Conservation (phyloP, 306 rosid species). For the Arachis stenosperma region DNA sequence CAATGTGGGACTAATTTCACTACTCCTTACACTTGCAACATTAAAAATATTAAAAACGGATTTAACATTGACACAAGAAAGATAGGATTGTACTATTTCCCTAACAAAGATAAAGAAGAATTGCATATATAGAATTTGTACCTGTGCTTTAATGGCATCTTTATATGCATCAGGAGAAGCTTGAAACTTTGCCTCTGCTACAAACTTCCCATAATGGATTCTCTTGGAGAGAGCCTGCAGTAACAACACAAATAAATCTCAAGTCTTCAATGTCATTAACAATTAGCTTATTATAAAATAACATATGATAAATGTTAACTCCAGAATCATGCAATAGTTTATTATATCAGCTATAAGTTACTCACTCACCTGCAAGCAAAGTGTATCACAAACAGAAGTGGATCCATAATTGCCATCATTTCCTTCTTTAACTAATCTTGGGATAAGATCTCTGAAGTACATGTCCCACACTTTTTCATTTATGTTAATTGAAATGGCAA, state of each 20-base stretch:
- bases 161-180: conserved; percentile 57
- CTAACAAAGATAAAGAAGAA: background rate
- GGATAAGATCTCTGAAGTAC: conserved; percentile 73
- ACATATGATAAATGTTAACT: background rate
- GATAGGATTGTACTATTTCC: background rate
- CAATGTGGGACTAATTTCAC: too few relatives aligned
- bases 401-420: conserved; percentile 79
- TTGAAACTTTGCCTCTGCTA: conserved; percentile 77
- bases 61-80: background rate
- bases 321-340: background rate
- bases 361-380: conserved; percentile 72
- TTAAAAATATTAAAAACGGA: background rate
- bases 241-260: background rate
- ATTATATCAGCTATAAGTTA: background rate
- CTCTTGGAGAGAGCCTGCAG: conserved; percentile 75
- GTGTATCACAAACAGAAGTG: conserved; percentile 74
- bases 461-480: conserved; percentile 66
- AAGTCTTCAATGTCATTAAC: background rate
- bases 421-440: conserved; percentile 67
- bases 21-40: too few relatives aligned
- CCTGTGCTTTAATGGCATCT: conserved; percentile 72
- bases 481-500: conserved; percentile 62
- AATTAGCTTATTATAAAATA: background rate
- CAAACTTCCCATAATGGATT: conserved; percentile 82
- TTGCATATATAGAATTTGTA: conserved; percentile 15